Evolutionary conservation across 805 yeast species (phyloP).

Genomic region (Kluyveromyces aestuarii): DNA sequence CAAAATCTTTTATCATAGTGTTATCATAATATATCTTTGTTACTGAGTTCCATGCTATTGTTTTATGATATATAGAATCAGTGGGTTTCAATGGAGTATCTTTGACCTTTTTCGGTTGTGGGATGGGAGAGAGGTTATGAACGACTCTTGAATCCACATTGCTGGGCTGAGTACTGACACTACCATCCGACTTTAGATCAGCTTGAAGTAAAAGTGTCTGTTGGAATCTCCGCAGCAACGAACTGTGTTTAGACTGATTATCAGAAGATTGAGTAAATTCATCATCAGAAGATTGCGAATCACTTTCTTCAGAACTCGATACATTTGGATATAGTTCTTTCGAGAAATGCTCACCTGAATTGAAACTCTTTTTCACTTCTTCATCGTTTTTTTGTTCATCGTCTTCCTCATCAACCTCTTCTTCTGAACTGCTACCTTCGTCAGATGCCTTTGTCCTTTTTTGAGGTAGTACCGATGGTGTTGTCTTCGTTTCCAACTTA

Average conservation of each 20-base stretch:
- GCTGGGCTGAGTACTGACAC: conserved; percentile 6
- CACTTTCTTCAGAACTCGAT: neutral
- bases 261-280: conserved; percentile 7
- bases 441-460: conserved; percentile 3
- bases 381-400: conserved; percentile 28
- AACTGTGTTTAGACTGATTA: conserved; percentile 35
- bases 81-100: conserved; percentile 18
- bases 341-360: too few relatives aligned
- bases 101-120: conserved; percentile 57
- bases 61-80: conserved; percentile 32
- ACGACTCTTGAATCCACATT: conserved; percentile 20
- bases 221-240: conserved; percentile 46
- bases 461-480: conserved; percentile 1
- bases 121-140: conserved; percentile 60
- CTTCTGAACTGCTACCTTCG: conserved; percentile 3
- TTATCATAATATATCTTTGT: conserved; percentile 22
- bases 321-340: too few relatives aligned
- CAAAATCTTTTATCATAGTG: conserved; percentile 19
- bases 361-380: conserved; percentile 25
- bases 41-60: conserved; percentile 25
- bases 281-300: conserved; percentile 4
- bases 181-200: conserved; percentile 12
- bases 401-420: conserved; percentile 6
- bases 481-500: conserved; percentile 4
- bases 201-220: conserved; percentile 32